Conservation (phyloP, 2,329 filamentous ascomycete species). For the Colletotrichum tanaceti region DNA sequence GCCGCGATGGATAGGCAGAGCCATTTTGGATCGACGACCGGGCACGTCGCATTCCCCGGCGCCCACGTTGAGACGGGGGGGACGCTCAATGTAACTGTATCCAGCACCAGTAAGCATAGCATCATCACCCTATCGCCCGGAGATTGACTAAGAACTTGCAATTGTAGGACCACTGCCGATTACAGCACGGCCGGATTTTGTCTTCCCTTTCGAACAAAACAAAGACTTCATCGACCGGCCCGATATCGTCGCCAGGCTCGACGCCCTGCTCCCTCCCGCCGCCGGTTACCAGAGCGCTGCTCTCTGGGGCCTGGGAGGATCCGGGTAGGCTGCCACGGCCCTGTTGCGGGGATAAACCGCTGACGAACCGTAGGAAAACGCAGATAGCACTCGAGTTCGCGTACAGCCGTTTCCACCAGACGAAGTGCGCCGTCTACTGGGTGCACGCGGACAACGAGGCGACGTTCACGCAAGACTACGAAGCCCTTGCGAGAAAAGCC, state of each 20-base stretch:
- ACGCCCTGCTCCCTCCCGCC: neutral
- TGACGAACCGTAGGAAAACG: neutral
- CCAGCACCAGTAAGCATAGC: neutral
- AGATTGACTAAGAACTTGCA: neutral
- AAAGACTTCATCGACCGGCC: neutral
- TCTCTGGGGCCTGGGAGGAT: neutral
- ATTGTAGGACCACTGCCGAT: neutral
- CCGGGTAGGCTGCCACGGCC: neutral
- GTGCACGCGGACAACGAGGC: constrained; percentile 1
- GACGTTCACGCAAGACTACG: neutral
- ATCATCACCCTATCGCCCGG: neutral
- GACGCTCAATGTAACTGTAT: constrained; percentile 3
- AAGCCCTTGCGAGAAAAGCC: neutral
- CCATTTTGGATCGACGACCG: neutral
- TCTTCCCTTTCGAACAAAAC: neutral
- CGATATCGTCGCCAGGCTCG: neutral
- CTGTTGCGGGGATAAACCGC: neutral
- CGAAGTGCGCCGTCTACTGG: neutral
- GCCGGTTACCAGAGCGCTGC: neutral
- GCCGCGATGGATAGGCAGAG: neutral
- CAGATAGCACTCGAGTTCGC: constrained; percentile 7
- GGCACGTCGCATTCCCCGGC: constrained; percentile 3
- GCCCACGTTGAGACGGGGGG: constrained; percentile 8
- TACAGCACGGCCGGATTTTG: neutral
- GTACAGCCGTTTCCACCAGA: neutral